A percentile compares a stretch with the other conserved stretches of the same genome.
These are phyloP conservation scores for Backusella macrospora DNA, from an alignment of 192 early-diverging fungal genomes.

Conservation along the genomic window DNA sequence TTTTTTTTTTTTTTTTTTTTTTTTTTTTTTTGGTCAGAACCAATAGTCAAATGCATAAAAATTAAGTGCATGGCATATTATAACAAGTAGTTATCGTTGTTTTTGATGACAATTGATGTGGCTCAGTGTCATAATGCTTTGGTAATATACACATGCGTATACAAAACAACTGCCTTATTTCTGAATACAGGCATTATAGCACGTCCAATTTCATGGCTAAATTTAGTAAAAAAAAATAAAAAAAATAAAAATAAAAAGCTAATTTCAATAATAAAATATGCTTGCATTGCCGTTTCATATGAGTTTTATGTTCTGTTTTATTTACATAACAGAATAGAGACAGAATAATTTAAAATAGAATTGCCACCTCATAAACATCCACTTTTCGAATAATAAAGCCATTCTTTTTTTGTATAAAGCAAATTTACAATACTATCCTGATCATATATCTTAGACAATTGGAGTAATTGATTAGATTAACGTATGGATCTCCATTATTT, in stretches of 20 bases:
- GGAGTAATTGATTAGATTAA: too few relatives aligned
- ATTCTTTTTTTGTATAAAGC: neutral
- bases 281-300: slow-evolving; percentile 15
- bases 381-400: neutral
- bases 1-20: neutral
- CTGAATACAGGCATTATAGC: neutral
- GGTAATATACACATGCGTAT: neutral
- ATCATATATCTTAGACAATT: too few relatives aligned
- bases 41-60: neutral
- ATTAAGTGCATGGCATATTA: neutral
- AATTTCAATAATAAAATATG: slow-evolving; percentile 8
- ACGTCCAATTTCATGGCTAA: slow-evolving; percentile 15
- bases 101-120: neutral
- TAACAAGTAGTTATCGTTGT: neutral
- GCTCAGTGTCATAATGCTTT: neutral
- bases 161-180: neutral
- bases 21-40: neutral
- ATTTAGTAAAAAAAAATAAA: neutral
- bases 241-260: neutral
- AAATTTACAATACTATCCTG: neutral
- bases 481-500: too few relatives aligned
- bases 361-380: neutral
- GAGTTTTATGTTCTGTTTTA: neutral
- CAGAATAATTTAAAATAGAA: slow-evolving; percentile 8
- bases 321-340: neutral